A percentile compares a stretch with the other conserved stretches of the same genome.
Conservation (phyloP, 352 stramenopile species). For the Phytophthora tubulina region DNA sequence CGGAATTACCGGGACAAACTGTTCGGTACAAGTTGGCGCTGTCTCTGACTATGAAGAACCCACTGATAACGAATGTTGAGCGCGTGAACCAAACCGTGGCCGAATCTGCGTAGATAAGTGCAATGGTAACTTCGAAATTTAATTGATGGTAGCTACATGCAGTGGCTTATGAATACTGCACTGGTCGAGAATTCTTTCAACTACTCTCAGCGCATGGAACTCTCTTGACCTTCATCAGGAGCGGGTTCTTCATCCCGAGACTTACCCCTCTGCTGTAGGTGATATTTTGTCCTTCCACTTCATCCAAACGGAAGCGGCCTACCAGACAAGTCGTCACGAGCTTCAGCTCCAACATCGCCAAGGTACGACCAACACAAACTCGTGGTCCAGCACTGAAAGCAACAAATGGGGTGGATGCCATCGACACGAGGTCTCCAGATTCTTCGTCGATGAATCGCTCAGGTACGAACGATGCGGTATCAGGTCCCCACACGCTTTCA, state of each 20-base stretch:
- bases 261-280: slow-evolving; percentile 48
- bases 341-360: slow-evolving; percentile 79
- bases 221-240: slow-evolving; percentile 31
- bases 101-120: slow-evolving; percentile 9
- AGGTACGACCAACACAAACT: slow-evolving; percentile 31
- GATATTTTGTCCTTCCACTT: slow-evolving; percentile 36
- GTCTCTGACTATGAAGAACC: slow-evolving; percentile 46
- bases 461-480: slow-evolving; percentile 44
- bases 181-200: background rate
- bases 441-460: slow-evolving; percentile 44
- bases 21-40: slow-evolving; percentile 50
- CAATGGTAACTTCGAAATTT: background rate
- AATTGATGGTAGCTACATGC: background rate
- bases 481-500: slow-evolving; percentile 41
- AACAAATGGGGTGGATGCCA: slow-evolving; percentile 25
- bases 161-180: background rate
- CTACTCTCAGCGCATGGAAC: background rate
- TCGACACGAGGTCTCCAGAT: slow-evolving; percentile 18
- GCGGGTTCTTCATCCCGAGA: slow-evolving; percentile 45
- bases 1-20: slow-evolving; percentile 24
- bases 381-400: slow-evolving; percentile 39
- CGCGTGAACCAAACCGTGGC: slow-evolving; percentile 1
- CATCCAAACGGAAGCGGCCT: slow-evolving; percentile 46
- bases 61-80: slow-evolving; percentile 25
- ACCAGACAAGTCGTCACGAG: slow-evolving; percentile 52